A percentile compares a stretch with the other conserved stretches of the same genome.
Conservation (phyloP, 2,329 filamentous ascomycete genomes). For the Alternaria sp. region DNA sequence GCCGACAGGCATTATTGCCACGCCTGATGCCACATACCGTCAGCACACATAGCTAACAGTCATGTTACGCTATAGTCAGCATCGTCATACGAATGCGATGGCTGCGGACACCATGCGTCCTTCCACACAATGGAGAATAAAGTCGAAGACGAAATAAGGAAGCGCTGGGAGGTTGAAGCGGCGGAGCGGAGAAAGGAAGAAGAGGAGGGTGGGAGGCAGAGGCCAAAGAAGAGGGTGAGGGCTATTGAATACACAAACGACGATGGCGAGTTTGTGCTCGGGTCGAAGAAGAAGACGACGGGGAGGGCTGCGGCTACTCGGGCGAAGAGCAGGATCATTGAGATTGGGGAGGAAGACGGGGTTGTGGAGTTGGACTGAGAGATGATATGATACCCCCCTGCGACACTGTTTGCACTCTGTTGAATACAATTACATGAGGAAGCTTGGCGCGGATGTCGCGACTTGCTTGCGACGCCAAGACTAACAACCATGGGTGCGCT, state of each 20-base stretch:
- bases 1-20: neutral
- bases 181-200: conserved; percentile 33
- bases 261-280: neutral
- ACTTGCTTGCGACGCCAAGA: conserved; percentile 9
- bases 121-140: conserved; percentile 63
- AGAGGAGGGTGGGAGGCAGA: conserved; percentile 12
- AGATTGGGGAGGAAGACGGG: conserved; percentile 30
- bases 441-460: neutral
- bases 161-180: conserved; percentile 56
- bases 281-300: neutral
- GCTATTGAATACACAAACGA: conserved; percentile 32
- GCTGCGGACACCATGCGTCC: conserved; percentile 63
- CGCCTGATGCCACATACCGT: no score
- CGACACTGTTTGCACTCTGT: neutral
- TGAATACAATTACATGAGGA: neutral
- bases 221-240: conserved; percentile 40
- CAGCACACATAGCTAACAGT: neutral
- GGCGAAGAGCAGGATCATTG: conserved; percentile 28
- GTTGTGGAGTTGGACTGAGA: conserved; percentile 40
- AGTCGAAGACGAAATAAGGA: conserved; percentile 57
- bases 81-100: conserved; percentile 64
- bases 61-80: conserved; percentile 44
- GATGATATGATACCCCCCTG: conserved; percentile 17
- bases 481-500: neutral
- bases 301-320: neutral